Evolutionary conservation across 306 rosid genomes (phyloP).

Genomic region (Vigna trinervia): DNA sequence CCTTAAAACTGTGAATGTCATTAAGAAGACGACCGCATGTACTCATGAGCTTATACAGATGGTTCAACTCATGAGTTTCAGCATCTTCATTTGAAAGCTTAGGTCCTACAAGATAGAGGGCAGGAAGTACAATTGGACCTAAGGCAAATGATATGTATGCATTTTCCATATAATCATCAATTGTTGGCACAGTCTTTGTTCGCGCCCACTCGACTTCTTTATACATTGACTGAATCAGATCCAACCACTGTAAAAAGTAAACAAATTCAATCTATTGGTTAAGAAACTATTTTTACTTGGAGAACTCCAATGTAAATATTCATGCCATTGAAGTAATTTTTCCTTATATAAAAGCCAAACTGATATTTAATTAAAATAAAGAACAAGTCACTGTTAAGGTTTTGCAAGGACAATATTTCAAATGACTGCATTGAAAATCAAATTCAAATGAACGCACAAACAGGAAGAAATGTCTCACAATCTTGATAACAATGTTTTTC

Average conservation of each 20-base stretch:
- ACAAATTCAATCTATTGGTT: constrained; percentile 13
- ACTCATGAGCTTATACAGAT: constrained; percentile 67
- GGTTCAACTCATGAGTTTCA: constrained; percentile 52
- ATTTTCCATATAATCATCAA: constrained; percentile 78
- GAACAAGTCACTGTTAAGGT: not conserved
- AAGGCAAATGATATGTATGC: constrained; percentile 69
- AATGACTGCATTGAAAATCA: constrained; percentile 3
- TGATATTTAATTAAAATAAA: not conserved
- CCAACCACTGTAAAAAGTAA: constrained; percentile 71
- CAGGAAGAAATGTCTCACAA: constrained; percentile 59
- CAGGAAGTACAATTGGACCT: constrained; percentile 83
- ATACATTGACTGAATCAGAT: constrained; percentile 69
- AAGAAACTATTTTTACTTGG: not conserved
- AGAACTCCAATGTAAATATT: constrained; percentile 6
- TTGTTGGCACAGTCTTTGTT: constrained; percentile 60
- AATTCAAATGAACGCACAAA: constrained; percentile 35
- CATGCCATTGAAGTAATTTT: not conserved
- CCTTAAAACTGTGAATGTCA: constrained; percentile 70
- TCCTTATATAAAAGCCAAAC: not conserved
- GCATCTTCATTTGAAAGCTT: constrained; percentile 58
- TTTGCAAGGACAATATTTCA: not conserved
- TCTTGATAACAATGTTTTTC: constrained; percentile 57
- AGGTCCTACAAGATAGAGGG: constrained; percentile 79
- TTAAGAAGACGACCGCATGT: constrained; percentile 75
- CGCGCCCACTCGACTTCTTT: constrained; percentile 75